Conservation (phyloP, 1,284 basidiomycete species). For the Anthracocystis panici-leucophaei region DNA sequence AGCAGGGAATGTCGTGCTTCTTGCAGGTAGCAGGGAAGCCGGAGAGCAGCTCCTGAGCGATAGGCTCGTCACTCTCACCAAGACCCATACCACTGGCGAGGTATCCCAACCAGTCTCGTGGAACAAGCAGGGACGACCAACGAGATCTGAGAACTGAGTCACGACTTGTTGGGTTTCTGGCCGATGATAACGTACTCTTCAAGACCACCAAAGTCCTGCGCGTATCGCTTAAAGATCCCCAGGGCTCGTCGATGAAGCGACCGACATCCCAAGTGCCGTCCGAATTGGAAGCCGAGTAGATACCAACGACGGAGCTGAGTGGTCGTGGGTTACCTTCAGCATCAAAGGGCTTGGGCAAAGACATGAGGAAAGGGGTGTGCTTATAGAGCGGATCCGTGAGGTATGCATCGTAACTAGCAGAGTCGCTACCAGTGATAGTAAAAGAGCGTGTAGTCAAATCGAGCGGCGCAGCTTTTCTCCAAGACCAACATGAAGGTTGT, state of each 20-base stretch:
- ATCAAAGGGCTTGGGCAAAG: constrained; percentile 57
- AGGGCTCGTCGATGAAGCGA: constrained; percentile 70
- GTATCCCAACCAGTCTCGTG: constrained; percentile 71
- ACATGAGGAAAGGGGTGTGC: constrained; percentile 71
- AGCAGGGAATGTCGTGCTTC: constrained; percentile 71
- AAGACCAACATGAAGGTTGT: constrained; percentile 69
- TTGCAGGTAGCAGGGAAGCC: constrained; percentile 70
- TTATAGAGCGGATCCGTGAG: constrained; percentile 72
- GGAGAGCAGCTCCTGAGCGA: constrained; percentile 71
- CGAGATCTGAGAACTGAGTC: constrained; percentile 66
- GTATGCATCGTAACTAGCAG: constrained; percentile 71
- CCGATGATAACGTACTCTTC: constrained; percentile 71
- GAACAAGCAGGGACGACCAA: constrained; percentile 70
- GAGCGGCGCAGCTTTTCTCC: constrained; percentile 71
- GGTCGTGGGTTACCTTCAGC: constrained; percentile 44
- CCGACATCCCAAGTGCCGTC: constrained; percentile 71
- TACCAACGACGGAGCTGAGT: constrained; percentile 68
- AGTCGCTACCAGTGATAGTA: constrained; percentile 69
- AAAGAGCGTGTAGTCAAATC: constrained; percentile 69
- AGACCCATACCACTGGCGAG: constrained; percentile 71
- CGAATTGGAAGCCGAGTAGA: constrained; percentile 71
- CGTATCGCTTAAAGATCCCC: constrained; percentile 71
- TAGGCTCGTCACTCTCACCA: constrained; percentile 70
- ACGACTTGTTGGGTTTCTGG: constrained; percentile 68
- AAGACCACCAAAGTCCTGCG: constrained; percentile 70